These are phyloP conservation scores for Paraurostyla sp. DNA, from an alignment of 73 alveolate species.

Conservation along the genomic window DNA sequence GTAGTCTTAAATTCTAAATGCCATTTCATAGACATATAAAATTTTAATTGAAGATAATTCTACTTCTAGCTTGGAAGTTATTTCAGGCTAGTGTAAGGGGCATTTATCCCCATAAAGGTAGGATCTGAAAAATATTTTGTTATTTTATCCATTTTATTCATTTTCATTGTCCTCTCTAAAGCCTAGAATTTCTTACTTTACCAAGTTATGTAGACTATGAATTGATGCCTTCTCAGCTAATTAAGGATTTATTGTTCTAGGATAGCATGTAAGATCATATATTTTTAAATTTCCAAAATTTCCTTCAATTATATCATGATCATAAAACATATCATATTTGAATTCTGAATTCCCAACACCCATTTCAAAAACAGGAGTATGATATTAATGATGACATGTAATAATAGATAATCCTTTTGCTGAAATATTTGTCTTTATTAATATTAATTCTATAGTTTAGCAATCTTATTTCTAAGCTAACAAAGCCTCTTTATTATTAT, in stretches of 20 bases:
- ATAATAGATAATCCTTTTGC: conserved; percentile 28
- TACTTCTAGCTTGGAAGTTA: neutral
- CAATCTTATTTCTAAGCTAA: neutral
- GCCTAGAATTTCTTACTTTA: conserved; percentile 22
- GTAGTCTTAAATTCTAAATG: conserved; percentile 59
- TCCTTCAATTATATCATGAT: conserved; percentile 68
- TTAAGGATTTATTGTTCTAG: conserved; percentile 61
- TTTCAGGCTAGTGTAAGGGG: conserved; percentile 1
- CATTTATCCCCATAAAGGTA: conserved; percentile 14
- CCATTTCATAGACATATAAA: conserved; percentile 41
- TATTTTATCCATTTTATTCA: neutral
- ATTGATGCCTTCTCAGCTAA: neutral
- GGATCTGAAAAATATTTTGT: neutral
- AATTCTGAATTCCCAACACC: conserved; percentile 36
- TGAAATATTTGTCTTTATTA: neutral
- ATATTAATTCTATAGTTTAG: conserved; percentile 7
- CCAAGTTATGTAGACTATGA: neutral
- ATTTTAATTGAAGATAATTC: conserved; percentile 17
- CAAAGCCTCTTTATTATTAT: neutral
- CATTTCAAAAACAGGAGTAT: conserved; percentile 57
- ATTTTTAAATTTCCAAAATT: conserved; percentile 27
- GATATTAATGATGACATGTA: conserved; percentile 19
- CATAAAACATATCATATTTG: conserved; percentile 57
- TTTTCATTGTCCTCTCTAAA: neutral
- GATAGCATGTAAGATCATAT: conserved; percentile 63